These are phyloP conservation scores for Letharia columbiana DNA, from an alignment of 495 filamentous ascomycete genomes.

Conservation along the genomic window DNA sequence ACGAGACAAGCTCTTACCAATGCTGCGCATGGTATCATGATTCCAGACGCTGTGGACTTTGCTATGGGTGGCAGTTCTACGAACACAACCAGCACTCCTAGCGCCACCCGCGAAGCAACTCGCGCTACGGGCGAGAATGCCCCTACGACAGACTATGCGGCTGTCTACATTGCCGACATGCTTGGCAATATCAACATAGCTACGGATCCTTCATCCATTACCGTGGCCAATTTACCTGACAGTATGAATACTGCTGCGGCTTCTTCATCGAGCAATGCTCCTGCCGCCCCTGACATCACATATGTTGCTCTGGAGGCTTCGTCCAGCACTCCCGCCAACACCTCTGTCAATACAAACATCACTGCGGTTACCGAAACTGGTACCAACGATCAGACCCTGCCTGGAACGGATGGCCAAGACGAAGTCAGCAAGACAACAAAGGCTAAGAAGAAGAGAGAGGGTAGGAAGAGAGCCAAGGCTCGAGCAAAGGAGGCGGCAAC, in stretches of 20 bases:
- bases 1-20: background rate
- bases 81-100: background rate
- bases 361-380: background rate
- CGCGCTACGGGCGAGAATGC: background rate
- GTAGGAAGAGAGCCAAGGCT: background rate
- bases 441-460: constrained; percentile 1
- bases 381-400: background rate
- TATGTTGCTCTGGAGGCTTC: background rate
- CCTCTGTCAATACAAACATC: too few species aligned
- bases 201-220: background rate
- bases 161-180: background rate
- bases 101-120: background rate
- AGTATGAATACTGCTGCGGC: background rate
- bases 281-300: background rate
- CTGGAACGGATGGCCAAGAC: background rate
- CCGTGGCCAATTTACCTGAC: background rate
- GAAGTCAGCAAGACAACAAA: background rate
- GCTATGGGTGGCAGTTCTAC: background rate
- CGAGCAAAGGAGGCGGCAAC: background rate
- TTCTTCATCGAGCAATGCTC: background rate
- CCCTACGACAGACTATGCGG: background rate
- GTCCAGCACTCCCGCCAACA: background rate
- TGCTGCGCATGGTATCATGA: background rate
- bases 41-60: background rate
- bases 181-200: background rate